Conservation (phyloP, 177 flowering plant genomes). For the Tripterygium wilfordii region DNA sequence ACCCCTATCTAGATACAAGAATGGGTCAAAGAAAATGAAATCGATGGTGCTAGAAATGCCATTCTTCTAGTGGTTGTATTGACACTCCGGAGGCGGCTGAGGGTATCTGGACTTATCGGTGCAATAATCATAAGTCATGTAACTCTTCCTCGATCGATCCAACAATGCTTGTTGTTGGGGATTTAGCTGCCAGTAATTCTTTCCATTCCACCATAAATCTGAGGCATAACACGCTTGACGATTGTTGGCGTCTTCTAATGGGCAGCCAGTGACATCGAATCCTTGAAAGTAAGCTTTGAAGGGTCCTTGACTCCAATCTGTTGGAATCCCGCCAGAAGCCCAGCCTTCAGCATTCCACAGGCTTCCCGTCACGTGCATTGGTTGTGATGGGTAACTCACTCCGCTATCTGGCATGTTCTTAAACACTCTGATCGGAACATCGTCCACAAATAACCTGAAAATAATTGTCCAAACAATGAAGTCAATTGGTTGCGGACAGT, state of each 20-base stretch:
- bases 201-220: conserved; percentile 17
- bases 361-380: conserved; percentile 27
- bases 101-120: conserved; percentile 5
- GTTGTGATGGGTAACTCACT: conserved; percentile 15
- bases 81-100: conserved; percentile 16
- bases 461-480: background rate
- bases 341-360: conserved; percentile 33
- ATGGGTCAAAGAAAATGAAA: too few relatives aligned
- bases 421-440: conserved; percentile 33
- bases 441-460: conserved; percentile 34
- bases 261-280: conserved; percentile 25
- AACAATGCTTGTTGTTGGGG: background rate
- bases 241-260: background rate
- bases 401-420: conserved; percentile 23
- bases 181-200: conserved; percentile 1
- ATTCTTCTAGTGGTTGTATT: background rate
- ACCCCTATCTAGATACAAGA: too few relatives aligned
- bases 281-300: conserved; percentile 18
- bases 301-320: conserved; percentile 26
- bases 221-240: too few relatives aligned
- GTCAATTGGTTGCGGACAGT: too few relatives aligned
- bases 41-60: too few relatives aligned
- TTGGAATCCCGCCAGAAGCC: conserved; percentile 26
- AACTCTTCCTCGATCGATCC: conserved; percentile 7
- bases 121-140: conserved; percentile 21